Evolutionary conservation across 306 rosid species (phyloP).

Genomic region (Morella rubra): DNA sequence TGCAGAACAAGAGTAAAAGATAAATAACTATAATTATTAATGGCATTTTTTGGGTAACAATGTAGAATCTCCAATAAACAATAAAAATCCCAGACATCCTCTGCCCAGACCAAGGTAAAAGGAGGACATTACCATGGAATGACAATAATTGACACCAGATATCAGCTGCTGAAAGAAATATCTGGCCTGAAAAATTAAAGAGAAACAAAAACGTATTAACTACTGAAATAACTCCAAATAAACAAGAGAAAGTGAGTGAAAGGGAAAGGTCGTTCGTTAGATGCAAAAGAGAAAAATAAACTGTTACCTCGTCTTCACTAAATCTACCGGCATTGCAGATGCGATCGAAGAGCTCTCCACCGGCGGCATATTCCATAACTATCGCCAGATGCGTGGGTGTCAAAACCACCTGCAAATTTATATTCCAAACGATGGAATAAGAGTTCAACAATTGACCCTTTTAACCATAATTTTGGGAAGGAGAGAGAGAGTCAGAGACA

Average conservation of each 20-base stretch:
- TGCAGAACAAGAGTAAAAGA: constrained; percentile 23
- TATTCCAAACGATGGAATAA: constrained; percentile 1
- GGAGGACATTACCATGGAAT: constrained; percentile 45
- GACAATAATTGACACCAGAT: constrained; percentile 63
- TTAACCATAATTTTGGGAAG: background rate
- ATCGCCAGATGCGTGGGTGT: constrained; percentile 67
- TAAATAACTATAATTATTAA: background rate
- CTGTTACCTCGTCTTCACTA: constrained; percentile 66
- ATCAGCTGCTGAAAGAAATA: constrained; percentile 78
- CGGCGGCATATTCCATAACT: constrained; percentile 77
- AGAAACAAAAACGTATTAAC: constrained; percentile 13
- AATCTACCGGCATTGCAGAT: constrained; percentile 67
- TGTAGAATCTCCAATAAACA: too few relatives aligned
- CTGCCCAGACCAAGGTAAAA: background rate
- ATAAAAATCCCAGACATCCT: too few relatives aligned
- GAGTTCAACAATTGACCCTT: background rate
- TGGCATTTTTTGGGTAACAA: background rate
- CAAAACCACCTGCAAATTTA: constrained; percentile 52
- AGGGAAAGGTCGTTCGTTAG: constrained; percentile 1
- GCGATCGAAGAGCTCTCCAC: constrained; percentile 69
- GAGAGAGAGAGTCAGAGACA: background rate
- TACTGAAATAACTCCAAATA: constrained; percentile 4
- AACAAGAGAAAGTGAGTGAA: constrained; percentile 3
- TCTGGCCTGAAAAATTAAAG: constrained; percentile 48
- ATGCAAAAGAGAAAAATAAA: background rate